Base-by-base conservation (phyloP, 805 yeast genomes). In the Ogataea dorogensis region DNA sequence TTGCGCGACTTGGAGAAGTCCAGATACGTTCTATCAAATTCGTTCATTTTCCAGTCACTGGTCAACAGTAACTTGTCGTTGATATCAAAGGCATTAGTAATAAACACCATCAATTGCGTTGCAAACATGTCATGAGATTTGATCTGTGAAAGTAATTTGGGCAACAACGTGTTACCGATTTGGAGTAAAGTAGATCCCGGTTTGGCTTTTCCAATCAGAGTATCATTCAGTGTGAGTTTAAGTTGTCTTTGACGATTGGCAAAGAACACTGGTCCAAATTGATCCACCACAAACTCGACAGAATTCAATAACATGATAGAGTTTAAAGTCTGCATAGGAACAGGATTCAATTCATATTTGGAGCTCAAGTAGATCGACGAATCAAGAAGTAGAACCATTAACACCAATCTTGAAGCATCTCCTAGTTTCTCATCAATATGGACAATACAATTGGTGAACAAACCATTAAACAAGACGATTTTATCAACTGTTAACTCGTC, bases 101-200 rank as follows among this genome's bases (percentile, higher is more conserved):
- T 47, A 31, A 55, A 52, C 4, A 33, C 26, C 4, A 57, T 40
- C 17, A 58, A 42, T 10, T 48, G 42, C 3, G 58, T 38, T 0
- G 55, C 41, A 39, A 50, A 50, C 3, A 43, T 24, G 28, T 58
- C 61, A 24, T 51, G 40, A 7, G 51, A 44, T 22, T 40, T 35
- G 17, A 52, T 35, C 36, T 46, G 53, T 26, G 31, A 36, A 7
- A 40, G 23, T 23, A 53, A 31, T 28, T 44, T 46, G 2, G 53
- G 50, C 14, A 54, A 35, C 7, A 59, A 21, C 15, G 40, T 49
- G 38, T 59, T 56, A 11, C 56, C 61, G 4, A 59, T 33, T 14
- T 49, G 56, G 3, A 61, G 38, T 6, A 60, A 38, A 13, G 52
- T 50, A 7, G 62, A 51, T 3, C 65, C 65, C 7, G 64, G 62